phyloP scores from a whole-genome alignment of 257 asterid species.

The Scutellaria minor region DNA sequence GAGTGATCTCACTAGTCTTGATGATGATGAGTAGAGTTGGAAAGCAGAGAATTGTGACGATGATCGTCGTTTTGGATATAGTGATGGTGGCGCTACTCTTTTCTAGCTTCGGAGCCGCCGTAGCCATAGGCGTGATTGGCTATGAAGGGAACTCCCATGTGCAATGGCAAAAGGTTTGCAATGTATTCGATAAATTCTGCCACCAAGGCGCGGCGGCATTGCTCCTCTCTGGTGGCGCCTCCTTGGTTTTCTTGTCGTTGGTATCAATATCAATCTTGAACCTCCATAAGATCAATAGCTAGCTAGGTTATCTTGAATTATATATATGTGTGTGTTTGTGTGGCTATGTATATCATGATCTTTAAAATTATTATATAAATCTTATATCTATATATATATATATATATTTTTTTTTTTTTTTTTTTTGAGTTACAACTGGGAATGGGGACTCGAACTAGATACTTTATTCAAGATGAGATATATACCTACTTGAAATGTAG shows the following conservation, averaged over 20 bases:
- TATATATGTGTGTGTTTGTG: not conserved
- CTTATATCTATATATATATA: too few species aligned
- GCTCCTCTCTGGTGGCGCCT: conserved; percentile 21
- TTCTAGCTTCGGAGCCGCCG: conserved; percentile 53
- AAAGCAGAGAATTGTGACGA: not conserved
- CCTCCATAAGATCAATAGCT: not conserved
- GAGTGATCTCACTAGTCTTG: conserved; percentile 46
- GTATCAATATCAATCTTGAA: not conserved
- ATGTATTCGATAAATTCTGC: conserved; percentile 35
- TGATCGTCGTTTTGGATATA: conserved; percentile 45
- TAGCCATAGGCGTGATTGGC: conserved; percentile 52
- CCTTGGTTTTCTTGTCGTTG: conserved; percentile 6
- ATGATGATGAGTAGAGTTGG: conserved; percentile 35
- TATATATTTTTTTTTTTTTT: too few species aligned
- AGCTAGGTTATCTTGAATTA: not conserved
- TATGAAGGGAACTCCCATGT: conserved; percentile 54
- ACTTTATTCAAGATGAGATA: too few species aligned
- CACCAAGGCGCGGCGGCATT: conserved; percentile 23
- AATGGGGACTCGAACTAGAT: too few species aligned
- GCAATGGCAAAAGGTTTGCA: conserved; percentile 58
- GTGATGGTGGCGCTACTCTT: conserved; percentile 54
- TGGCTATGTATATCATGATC: too few species aligned
- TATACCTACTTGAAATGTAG: too few species aligned
- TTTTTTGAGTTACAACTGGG: too few species aligned
- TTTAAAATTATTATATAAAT: too few species aligned